phyloP scores from a whole-genome alignment of 129 eudicot species.

The Escallonia rubra region DNA sequence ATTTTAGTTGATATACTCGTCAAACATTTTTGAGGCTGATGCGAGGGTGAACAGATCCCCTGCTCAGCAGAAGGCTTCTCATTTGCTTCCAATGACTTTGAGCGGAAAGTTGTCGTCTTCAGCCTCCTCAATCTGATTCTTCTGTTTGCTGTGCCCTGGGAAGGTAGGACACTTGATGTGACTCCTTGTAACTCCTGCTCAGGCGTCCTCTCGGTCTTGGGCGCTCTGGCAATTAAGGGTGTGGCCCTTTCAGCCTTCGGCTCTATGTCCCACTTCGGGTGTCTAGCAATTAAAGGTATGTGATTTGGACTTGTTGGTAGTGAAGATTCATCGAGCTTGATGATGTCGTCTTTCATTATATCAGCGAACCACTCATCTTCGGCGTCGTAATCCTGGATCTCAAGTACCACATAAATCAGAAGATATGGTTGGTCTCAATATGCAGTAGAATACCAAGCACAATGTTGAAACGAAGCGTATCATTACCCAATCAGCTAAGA shows the following conservation, averaged over 20 bases:
- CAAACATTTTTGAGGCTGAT: conserved; percentile 13
- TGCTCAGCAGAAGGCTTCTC: background rate
- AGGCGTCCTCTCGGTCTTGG: too few relatives aligned
- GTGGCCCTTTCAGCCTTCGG: too few relatives aligned
- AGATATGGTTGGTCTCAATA: background rate
- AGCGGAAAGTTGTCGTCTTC: background rate
- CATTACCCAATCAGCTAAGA: background rate
- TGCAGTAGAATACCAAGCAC: background rate
- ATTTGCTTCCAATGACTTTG: background rate
- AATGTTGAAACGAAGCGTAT: too few relatives aligned
- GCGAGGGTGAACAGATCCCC: background rate
- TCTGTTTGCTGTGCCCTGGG: conserved; percentile 60
- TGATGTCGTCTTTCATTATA: conserved; percentile 79
- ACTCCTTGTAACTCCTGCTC: background rate
- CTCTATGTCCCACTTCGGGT: background rate
- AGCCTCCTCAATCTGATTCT: conserved; percentile 41
- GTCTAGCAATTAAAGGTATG: background rate
- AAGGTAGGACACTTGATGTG: conserved; percentile 12
- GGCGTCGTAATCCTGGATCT: conserved; percentile 27
- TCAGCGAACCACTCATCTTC: conserved; percentile 77
- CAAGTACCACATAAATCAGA: background rate
- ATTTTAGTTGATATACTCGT: conserved; percentile 6
- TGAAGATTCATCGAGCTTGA: conserved; percentile 60
- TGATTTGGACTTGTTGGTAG: background rate
- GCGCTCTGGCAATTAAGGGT: too few relatives aligned